Evolutionary conservation across 805 yeast genomes (phyloP), one percentile per base, ranked within the genome.

Genomic region (Lachancea quebecensis): DNA sequence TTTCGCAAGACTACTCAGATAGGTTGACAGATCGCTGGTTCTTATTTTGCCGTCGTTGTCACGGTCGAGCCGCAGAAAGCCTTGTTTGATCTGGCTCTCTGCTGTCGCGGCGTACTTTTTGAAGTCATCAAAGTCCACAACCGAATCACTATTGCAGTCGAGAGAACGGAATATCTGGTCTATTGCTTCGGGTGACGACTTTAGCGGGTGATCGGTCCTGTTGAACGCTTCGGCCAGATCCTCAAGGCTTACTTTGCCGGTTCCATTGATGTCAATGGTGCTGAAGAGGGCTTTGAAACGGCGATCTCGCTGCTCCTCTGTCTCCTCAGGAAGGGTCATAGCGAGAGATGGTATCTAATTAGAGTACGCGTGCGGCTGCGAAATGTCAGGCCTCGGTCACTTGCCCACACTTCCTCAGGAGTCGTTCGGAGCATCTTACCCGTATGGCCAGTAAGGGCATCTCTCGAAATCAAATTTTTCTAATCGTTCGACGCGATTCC

Each of bases 11-110:
- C 69, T 65, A 11, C 74, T 68, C 47, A 90, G 67, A 54, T 91
- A 95, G 17, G 66, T 70, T 34, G 74, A 73, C 39, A 91, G 77
- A 55, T 90, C 96, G 1, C 71, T 68, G 37, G 77, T 71, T 38
- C 78, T 77, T 30, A 89, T 71, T 48, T 63, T 74, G 1, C 95
- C 95, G 59, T 86, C 95, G 41, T 79, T 68, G 56, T 87, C 87
- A 35, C 67, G 66, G 62, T 87, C 95, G 33, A 87, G 73, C 45
- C 69, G 75, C 42, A 70, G 67, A 61, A 88, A 87, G 0, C 95
- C 93, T 36, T 65, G 67, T 31, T 73, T 71, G 46, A 87, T 82
- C 58, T 85, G 91, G 12, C 69, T 66, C 57, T 88, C 95, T 1
- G 95, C 87, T 12, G 71, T 70, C 9, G 69, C 59, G 25, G 85